Evolutionary conservation across 352 stramenopile genomes (phyloP), one percentile per base, ranked within the genome.

Genomic region (Globisporangium orthogonon): DNA sequence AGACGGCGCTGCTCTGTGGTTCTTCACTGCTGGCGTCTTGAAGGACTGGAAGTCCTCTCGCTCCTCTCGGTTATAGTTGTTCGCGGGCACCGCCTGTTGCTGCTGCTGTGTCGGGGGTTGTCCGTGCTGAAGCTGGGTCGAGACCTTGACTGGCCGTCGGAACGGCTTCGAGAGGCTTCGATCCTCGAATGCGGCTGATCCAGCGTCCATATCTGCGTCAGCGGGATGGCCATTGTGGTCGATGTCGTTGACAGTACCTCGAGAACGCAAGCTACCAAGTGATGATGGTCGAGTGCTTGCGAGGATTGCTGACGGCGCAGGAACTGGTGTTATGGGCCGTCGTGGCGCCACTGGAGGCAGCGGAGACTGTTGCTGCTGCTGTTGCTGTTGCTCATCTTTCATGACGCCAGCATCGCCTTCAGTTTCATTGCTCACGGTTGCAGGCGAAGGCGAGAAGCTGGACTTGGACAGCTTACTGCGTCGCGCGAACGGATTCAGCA

Each of bases 401-500:
- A 5, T 47, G 15, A 43, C 37, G 5, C 5, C 41, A 28, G 41
- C 41, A n/a, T 28, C 41, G 15, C 18, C 41, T 2, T 23, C 41
- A 28, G 15, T 47, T 14, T 4, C 14, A 28, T 5, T 9, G 14
- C 41, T 28, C 18, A 17, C 5, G 4, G 9, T 5, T 1, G 3
- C 14, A 0, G 15, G 5, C 14, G 15, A 17, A 23, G 14, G 6
- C 41, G 7, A 47, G 5, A n/a, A 23, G 41, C 15, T 47, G 41
- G 41, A n/a, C 41, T 47, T 47, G 5, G 41, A 47, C 41, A 7
- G 5, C 30, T 52, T 52, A 2, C 0, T 23, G 30, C 71, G 65
- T 58, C 83, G 87, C 37, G 78, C 80, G 57, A 90, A 90, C 17
- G 80, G 80, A 63, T 90, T 83, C 18, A 81, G 60, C 13, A 90